Evolutionary conservation across 202 grass and related monocot genomes (phyloP).

Genomic region (Carex arenaria): DNA sequence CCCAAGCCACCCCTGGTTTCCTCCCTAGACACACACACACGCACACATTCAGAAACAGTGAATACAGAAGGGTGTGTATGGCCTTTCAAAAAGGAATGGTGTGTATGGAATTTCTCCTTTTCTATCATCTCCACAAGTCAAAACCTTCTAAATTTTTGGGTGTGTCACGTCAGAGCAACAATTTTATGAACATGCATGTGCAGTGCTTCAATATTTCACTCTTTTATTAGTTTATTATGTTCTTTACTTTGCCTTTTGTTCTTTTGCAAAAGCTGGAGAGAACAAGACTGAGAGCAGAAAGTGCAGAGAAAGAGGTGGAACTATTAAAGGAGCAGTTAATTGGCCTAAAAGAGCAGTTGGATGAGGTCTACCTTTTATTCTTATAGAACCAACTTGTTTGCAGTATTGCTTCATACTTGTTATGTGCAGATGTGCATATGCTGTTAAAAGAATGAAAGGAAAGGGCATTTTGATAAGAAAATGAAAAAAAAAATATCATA

Average conservation of each 20-base stretch:
- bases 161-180: background rate
- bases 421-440: background rate
- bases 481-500: background rate
- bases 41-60: background rate
- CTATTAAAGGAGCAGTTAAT: conserved; percentile 57
- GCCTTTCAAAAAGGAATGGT: background rate
- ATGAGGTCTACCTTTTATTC: conserved; percentile 44
- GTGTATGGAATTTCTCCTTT: background rate
- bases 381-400: background rate
- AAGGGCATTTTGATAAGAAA: background rate
- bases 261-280: conserved; percentile 51
- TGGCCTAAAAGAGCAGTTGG: conserved; percentile 54
- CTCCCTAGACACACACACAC: background rate
- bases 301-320: conserved; percentile 55
- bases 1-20: background rate
- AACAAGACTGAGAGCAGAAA: conserved; percentile 63
- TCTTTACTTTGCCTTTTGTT: conserved; percentile 33
- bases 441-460: background rate
- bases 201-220: conserved; percentile 16
- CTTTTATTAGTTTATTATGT: conserved; percentile 17
- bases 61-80: background rate
- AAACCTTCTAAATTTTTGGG: background rate
- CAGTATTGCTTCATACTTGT: background rate
- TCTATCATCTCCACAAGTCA: background rate
- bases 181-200: background rate